Evolutionary conservation across 495 filamentous ascomycete species (phyloP), one percentile per base, ranked within the genome.

Genomic region (Geopyxis carbonaria): DNA sequence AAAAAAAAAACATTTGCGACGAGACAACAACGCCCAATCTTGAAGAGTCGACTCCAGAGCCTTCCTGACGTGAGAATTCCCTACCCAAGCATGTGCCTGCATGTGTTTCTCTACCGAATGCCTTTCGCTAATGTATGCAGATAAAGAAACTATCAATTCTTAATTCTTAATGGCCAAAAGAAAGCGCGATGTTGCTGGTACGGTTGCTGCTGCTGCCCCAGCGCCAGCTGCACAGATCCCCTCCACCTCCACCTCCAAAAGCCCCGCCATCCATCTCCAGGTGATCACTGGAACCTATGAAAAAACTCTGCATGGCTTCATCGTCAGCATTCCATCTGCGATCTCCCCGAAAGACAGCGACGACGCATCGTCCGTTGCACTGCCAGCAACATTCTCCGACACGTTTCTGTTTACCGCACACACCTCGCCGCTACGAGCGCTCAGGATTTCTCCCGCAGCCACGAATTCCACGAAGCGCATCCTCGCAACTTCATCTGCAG

Each of bases 381-480:
- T 51, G 28, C 42, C 34, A 2, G 40, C 53, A 28, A 56, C 44
- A 38, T 95, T 94, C 56, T 67, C 80, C 43, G 89, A 99, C 59
- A 86, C 78, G 5, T 99, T 99, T 62, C 72, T 99, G 39, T 93
- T 99, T 67, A 77, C 81, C 57, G 84, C 91, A 18, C 89, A 99
- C 63, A 66, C 71, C 33, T 86, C 85, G 19, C 71, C 91, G 22
- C 85, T 99, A 57, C 77, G 84, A 50, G 87, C 81, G 52, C 67
- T 99, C 19, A 82, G 86, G 11, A 59, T 97, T 45, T 93, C 85
- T 0, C 66, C 77, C 2, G 75, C 82, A 11, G 69, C 68, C 8
- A 47, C 53, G 13, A 37, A 58, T 36, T 61, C 62, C 45, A 55
- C 60, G 29, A 93, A 83, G 55, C 66, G 89, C 34, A 74, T 85